Evolutionary conservation across 495 filamentous ascomycete genomes (phyloP), one percentile per base, ranked within the genome.

Genomic region (Elaphomyces granulatus): DNA sequence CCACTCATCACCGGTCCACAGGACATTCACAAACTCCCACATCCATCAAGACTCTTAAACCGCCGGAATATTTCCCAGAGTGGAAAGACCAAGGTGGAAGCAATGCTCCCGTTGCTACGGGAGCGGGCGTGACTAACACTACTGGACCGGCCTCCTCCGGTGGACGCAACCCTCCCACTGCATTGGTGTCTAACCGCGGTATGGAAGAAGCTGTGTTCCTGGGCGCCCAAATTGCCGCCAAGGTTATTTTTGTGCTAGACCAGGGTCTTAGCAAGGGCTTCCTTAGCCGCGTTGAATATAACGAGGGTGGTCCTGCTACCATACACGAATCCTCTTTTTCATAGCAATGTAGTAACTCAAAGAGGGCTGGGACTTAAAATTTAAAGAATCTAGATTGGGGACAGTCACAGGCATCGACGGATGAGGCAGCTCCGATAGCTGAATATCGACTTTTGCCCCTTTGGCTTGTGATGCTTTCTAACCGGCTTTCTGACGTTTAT

Each of bases 41-140:
- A 8, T 80, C 69, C 18, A 86, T 95, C 58, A 88, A 85, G 61
- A 60, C 77, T 16, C 68, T 81, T 8, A 77, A 75, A 44, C 68
- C 80, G 41, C 87, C 90, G 2, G 78, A 86, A 34, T 96, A 96
- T 53, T 83, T 95, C 50, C 73, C 83, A 8, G 90, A 95, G 53
- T 96, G 86, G 86, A 86, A 85, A 45, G 87, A 94, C 50, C 71
- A 76, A 14, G 80, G 79, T 32, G 56, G 58, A 41, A 51, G 46
- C 38, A 63, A 64, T 40, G 52, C 58, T 12, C 60, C 63, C 6
- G 59, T 57, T 8, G 53, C 56, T 41, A 60, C 35, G 4, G 42
- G 43, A 8, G 52, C 52, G 8, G 47, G 42, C 15, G 45, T 42
- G 3, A 38, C 45, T 10, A 42, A 36, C 14, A 40, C 39, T 14